phyloP scores from a whole-genome alignment of 2,329 filamentous ascomycete genomes.

The Escovopsis weberi region DNA sequence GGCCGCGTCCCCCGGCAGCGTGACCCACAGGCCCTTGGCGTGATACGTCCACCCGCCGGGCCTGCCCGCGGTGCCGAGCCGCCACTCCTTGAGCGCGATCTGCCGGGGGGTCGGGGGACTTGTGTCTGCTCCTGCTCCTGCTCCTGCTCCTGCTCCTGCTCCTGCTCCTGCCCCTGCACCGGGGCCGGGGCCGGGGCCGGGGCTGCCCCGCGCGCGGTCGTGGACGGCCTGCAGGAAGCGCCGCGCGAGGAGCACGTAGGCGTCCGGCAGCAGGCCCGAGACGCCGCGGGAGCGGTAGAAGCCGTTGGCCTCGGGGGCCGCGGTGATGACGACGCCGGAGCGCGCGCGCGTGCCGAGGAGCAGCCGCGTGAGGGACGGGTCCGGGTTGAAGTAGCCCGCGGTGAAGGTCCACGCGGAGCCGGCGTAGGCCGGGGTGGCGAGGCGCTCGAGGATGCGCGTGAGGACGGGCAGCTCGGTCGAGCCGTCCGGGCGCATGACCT shows the following conservation, averaged over 20 bases:
- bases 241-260: conserved; percentile 78
- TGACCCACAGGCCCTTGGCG: conserved; percentile 90
- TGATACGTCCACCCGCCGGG: conserved; percentile 93
- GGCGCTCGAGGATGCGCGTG: conserved; percentile 54
- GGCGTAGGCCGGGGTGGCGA: conserved; percentile 48
- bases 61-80: conserved; percentile 63
- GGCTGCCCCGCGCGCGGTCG: conserved; percentile 27
- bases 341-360: conserved; percentile 56
- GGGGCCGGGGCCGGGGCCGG: too few relatives aligned
- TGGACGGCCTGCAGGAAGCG: conserved; percentile 56
- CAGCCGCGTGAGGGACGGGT: conserved; percentile 64
- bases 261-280: conserved; percentile 78
- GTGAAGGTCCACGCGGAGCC: conserved; percentile 87
- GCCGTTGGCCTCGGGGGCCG: conserved; percentile 85
- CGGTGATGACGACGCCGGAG: conserved; percentile 71
- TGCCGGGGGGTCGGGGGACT: conserved; percentile 12
- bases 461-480: conserved; percentile 84
- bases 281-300: conserved; percentile 84
- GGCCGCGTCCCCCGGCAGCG: conserved; percentile 47
- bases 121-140: too few relatives aligned
- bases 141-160: too few relatives aligned
- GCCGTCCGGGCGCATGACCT: conserved; percentile 60
- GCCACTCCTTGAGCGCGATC: conserved; percentile 78
- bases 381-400: conserved; percentile 96
- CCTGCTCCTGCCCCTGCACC: too few relatives aligned